Base-by-base conservation (phyloP, 2,329 filamentous ascomycete species). In the Blastomyces parvus region DNA sequence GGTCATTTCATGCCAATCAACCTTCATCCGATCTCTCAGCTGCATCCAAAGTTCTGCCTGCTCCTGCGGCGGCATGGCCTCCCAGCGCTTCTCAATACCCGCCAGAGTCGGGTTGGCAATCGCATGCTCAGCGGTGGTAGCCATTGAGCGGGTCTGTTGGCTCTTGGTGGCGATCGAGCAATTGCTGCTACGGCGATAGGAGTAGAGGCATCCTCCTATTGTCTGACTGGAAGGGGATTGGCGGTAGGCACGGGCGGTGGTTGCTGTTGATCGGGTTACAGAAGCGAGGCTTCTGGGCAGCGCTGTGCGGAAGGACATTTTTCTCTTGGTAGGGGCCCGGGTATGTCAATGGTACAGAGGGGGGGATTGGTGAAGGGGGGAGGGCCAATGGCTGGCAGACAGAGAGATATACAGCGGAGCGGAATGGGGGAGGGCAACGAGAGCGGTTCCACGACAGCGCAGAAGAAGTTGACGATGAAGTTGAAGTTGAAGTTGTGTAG, bases 11-110 rank as follows among this genome's bases (percentile, higher is more conserved):
- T 88, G 86, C 94, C 94, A 99, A 83, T 91, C 91, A 73, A 85
- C 87, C 89, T 96, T 97, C 94, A 99, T 99, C 76, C 94, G 89
- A 82, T 99, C 94, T 79, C 94, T 87, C 79, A 99, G 84, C 71
- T 89, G 84, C 94, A 99, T 99, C 94, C 94, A 99, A 73, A 99
- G 83, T 77, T 99, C 94, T 70, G 94, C 94, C 86, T 99, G 94
- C 86, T 99, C 94, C 84, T 96, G 91, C 68, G 94, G 91, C 65
- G 93, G 92, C 90, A 97, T 92, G 68, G 83, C 86, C 83, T 99
- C 94, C 94, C 94, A 99, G 83, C 94, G 86, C 88, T 96, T 97
- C 87, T 99, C 94, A 76, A 99, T 97, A 81, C 96, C 91, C 80
- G 91, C 90, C 74, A 99, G 86, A 64, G 91, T 97, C 71, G 95